A percentile compares a stretch with the other conserved stretches of the same genome.
phyloP scores from a whole-genome alignment of 2,329 filamentous ascomycete species.

The Lecanoromycetidae sp. region DNA sequence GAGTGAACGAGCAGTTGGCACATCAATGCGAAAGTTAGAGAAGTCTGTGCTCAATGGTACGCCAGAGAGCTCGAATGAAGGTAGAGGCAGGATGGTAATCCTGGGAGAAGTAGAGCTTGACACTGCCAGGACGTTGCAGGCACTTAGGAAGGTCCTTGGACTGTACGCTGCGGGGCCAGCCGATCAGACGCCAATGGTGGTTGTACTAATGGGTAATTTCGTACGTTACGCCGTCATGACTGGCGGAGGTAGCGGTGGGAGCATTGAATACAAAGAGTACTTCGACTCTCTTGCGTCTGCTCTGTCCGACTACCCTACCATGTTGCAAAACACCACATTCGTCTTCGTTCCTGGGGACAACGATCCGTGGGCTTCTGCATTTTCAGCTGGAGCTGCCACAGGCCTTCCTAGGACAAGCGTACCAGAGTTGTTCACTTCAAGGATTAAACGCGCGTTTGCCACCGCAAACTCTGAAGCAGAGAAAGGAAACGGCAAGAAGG shows the following conservation, averaged over 20 bases:
- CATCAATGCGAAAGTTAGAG: constrained; percentile 72
- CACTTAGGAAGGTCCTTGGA: constrained; percentile 65
- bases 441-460: constrained; percentile 69
- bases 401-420: constrained; percentile 43
- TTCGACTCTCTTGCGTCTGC: constrained; percentile 79
- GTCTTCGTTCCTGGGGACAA: constrained; percentile 93
- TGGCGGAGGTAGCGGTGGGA: constrained; percentile 60
- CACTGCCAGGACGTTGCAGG: constrained; percentile 66
- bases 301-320: constrained; percentile 67
- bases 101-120: constrained; percentile 81
- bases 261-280: constrained; percentile 93
- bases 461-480: constrained; percentile 61
- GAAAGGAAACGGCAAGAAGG: constrained; percentile 35
- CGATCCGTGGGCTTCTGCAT: constrained; percentile 89
- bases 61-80: constrained; percentile 21
- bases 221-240: constrained; percentile 45
- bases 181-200: constrained; percentile 58
- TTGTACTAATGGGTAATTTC: constrained; percentile 82
- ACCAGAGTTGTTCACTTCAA: constrained; percentile 80
- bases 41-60: constrained; percentile 47
- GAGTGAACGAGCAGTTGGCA: constrained; percentile 71
- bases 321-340: constrained; percentile 71
- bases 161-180: constrained; percentile 57
- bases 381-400: constrained; percentile 40
- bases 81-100: constrained; percentile 50